Evolutionary conservation across 2,329 filamentous ascomycete species (phyloP).

Genomic region (Trematosphaeria pertusa): DNA sequence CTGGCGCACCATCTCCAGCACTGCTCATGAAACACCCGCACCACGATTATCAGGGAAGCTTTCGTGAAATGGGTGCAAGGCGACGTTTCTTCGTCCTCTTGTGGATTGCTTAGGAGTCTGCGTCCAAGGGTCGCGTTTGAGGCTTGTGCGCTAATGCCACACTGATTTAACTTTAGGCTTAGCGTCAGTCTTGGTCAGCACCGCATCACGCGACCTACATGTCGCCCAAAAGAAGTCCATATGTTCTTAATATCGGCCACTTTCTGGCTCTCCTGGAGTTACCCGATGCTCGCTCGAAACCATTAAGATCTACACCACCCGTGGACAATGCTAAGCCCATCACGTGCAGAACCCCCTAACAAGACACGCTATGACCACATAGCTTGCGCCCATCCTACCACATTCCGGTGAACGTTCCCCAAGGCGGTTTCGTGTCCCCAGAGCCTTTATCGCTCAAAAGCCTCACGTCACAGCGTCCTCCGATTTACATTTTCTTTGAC

Average conservation of each 20-base stretch:
- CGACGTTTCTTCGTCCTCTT: conserved; percentile 29
- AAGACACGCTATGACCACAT: conserved; percentile 10
- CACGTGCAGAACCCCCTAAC: conserved; percentile 11
- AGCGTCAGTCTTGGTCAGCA: conserved; percentile 1
- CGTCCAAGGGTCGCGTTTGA: conserved; percentile 2
- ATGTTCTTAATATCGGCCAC: background rate
- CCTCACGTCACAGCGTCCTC: no score
- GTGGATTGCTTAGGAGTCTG: conserved; percentile 15
- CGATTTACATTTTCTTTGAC: no score
- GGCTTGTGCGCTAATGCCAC: conserved; percentile 6
- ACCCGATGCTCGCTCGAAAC: no score
- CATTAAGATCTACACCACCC: background rate
- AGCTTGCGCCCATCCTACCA: conserved; percentile 1
- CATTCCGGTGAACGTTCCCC: conserved; percentile 2
- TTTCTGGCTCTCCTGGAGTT: conserved; percentile 1
- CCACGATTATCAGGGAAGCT: no score
- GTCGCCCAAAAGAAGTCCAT: no score
- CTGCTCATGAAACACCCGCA: conserved; percentile 45
- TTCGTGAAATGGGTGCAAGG: conserved; percentile 9
- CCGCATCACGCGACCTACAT: no score
- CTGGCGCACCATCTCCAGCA: conserved; percentile 47
- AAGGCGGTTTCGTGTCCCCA: background rate
- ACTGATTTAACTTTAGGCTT: background rate
- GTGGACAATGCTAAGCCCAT: conserved; percentile 4
- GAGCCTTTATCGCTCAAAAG: no score